Evolutionary conservation across 2,329 filamentous ascomycete species (phyloP).

Genomic region (Penicillium sp.): DNA sequence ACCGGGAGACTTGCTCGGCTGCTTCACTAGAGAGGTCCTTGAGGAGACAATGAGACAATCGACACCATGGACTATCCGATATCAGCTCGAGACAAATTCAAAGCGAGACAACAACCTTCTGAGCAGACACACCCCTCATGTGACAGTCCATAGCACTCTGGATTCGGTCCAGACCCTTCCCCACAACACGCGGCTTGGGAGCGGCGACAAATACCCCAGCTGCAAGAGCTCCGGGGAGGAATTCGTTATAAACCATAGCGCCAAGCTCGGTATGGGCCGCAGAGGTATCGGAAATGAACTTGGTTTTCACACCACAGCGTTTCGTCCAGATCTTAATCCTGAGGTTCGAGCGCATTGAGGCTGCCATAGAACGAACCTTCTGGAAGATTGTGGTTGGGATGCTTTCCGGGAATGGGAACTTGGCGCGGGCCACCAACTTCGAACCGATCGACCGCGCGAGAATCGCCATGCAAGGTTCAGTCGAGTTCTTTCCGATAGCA

Average conservation of each 20-base stretch:
- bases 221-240: neutral
- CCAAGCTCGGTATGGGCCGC: neutral
- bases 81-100: neutral
- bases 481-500: conserved; percentile 1
- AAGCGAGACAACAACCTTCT: neutral
- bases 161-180: neutral
- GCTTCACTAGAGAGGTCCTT: neutral
- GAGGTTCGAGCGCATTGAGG: neutral
- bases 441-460: neutral
- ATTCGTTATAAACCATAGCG: neutral
- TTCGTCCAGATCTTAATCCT: neutral
- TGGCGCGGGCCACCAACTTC: conserved; percentile 1
- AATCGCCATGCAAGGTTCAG: conserved; percentile 4
- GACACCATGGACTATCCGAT: neutral
- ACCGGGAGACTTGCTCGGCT: neutral
- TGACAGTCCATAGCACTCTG: neutral
- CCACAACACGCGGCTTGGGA: neutral
- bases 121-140: neutral
- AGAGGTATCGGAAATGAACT: neutral
- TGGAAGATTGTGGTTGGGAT: neutral
- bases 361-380: neutral
- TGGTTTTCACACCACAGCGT: neutral
- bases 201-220: neutral
- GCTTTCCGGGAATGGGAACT: neutral
- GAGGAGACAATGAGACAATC: neutral